A percentile compares a stretch with the other conserved stretches of the same genome.
Conservation (phyloP, 805 yeast genomes). For the Candida awuae region DNA sequence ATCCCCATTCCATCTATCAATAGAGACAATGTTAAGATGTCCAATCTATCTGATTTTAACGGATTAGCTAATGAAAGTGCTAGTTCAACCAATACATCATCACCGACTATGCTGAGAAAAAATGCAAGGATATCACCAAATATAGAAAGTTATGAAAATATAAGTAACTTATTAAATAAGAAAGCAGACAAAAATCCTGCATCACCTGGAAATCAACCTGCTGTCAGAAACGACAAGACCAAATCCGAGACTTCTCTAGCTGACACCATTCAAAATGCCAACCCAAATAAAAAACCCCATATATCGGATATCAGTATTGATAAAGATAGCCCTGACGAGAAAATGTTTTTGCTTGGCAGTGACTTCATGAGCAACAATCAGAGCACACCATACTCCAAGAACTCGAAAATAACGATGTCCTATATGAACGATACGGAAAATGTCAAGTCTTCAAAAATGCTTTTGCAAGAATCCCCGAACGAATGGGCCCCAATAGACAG, state of each 20-base stretch:
- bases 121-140: neutral
- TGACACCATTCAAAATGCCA: neutral
- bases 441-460: neutral
- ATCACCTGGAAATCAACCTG: too few relatives aligned
- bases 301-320: neutral
- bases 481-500: slow-evolving; percentile 27
- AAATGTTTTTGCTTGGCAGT: neutral
- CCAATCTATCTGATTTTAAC: too few relatives aligned
- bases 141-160: neutral
- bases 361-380: slow-evolving; percentile 11
- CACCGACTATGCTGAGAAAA: slow-evolving; percentile 1
- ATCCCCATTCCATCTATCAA: too few relatives aligned
- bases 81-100: too few relatives aligned
- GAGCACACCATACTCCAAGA: slow-evolving; percentile 13
- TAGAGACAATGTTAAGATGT: too few relatives aligned
- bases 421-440: neutral
- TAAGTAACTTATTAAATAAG: neutral
- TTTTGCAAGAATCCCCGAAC: neutral
- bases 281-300: neutral
- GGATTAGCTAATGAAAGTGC: too few relatives aligned
- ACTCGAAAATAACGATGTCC: neutral
- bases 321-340: too few relatives aligned
- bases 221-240: too few relatives aligned
- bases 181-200: too few relatives aligned
- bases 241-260: neutral